A percentile compares a stretch with the other conserved stretches of the same genome.
Evolutionary conservation across 179 eudicot genomes (phyloP).

Genomic region (Dionaea muscipula): DNA sequence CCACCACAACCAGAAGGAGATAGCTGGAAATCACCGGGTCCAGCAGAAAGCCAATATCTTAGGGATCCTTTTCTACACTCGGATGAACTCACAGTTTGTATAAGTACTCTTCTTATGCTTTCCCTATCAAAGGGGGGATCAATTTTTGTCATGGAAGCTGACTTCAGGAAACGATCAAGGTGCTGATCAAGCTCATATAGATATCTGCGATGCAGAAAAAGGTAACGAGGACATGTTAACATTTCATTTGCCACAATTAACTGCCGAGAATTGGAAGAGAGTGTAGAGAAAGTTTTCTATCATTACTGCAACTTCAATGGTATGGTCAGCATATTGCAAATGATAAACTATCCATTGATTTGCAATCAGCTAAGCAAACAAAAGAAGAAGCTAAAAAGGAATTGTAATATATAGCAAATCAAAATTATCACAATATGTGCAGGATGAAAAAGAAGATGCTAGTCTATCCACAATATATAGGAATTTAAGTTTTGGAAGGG

Average conservation of each 20-base stretch:
- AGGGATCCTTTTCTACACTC: conserved; percentile 63
- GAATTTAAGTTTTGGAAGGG: too few relatives aligned
- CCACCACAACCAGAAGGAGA: conserved; percentile 45
- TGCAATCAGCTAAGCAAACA: too few relatives aligned
- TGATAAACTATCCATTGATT: too few relatives aligned
- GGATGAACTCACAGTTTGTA: conserved; percentile 66
- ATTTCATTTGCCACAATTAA: not conserved
- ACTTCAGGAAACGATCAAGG: conserved; percentile 65
- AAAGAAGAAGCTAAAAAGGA: too few relatives aligned
- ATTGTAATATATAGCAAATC: too few relatives aligned
- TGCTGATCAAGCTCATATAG: conserved; percentile 87
- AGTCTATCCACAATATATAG: too few relatives aligned
- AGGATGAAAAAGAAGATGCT: too few relatives aligned
- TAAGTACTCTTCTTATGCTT: conserved; percentile 49
- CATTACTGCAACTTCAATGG: too few relatives aligned
- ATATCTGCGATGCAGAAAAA: conserved; percentile 29
- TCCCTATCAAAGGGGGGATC: conserved; percentile 52
- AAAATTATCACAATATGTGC: too few relatives aligned
- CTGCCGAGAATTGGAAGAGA: not conserved
- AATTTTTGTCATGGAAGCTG: conserved; percentile 68
- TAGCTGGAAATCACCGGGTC: conserved; percentile 76
- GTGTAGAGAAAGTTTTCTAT: not conserved
- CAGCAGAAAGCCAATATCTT: conserved; percentile 89
- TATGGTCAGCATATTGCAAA: too few relatives aligned
- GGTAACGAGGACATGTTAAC: not conserved